phyloP scores from a whole-genome alignment of 2,329 filamentous ascomycete genomes.

The Thielaviopsis euricoi region DNA sequence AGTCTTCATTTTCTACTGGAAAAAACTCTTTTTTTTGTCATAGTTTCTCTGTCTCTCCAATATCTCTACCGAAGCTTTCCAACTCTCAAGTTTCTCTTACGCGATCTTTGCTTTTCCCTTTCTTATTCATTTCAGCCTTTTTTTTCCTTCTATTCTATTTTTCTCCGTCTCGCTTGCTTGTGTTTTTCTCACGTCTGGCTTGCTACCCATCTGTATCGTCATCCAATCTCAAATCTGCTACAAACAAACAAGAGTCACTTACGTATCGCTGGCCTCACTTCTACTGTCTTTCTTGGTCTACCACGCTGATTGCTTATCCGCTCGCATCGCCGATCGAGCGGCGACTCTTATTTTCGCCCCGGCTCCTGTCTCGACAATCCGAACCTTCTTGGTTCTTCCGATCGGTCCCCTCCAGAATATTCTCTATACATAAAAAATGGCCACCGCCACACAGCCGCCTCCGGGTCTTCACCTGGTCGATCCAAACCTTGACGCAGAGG shows the following conservation, averaged over 20 bases:
- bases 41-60: background rate
- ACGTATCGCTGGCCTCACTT: background rate
- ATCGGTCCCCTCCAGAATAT: slow-evolving; percentile 12
- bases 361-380: slow-evolving; percentile 6
- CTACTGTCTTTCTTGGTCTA: background rate
- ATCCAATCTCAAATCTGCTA: background rate
- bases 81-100: background rate
- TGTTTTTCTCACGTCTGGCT: background rate
- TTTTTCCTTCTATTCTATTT: background rate
- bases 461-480: slow-evolving; percentile 31
- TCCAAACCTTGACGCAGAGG: slow-evolving; percentile 34
- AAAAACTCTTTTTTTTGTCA: slow-evolving; percentile 1
- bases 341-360: background rate
- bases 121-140: background rate
- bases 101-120: background rate
- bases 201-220: background rate
- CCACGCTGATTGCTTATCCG: background rate
- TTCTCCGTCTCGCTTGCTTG: background rate
- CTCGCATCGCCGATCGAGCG: background rate
- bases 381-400: slow-evolving; percentile 11
- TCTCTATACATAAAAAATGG: slow-evolving; percentile 24
- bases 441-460: slow-evolving; percentile 33
- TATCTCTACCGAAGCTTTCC: background rate
- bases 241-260: background rate
- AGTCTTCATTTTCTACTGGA: background rate